Evolutionary conservation across 2,329 filamentous ascomycete species (phyloP).

Genomic region (Colletotrichum falcatum): DNA sequence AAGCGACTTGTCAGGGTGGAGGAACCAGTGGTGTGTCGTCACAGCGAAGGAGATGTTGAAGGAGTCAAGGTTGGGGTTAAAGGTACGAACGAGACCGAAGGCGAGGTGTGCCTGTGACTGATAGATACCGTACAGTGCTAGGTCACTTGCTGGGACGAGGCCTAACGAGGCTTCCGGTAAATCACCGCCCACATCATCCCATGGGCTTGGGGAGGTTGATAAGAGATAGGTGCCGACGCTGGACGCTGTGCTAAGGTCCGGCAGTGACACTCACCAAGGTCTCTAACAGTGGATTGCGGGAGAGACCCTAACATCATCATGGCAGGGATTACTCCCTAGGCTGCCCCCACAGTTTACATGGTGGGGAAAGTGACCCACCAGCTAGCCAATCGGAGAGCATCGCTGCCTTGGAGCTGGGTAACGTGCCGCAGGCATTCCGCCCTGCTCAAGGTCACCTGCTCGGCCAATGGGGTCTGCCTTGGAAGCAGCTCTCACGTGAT

Average conservation of each 20-base stretch:
- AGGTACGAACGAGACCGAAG: slow-evolving; percentile 32
- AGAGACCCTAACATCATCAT: slow-evolving; percentile 40
- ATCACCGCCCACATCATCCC: slow-evolving; percentile 39
- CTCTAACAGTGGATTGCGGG: slow-evolving; percentile 40
- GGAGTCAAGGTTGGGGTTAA: slow-evolving; percentile 26
- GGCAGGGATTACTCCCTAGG: slow-evolving; percentile 28
- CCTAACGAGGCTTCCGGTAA: slow-evolving; percentile 38
- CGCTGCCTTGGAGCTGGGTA: slow-evolving; percentile 28
- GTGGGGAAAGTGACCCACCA: not conserved
- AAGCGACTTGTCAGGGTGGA: slow-evolving; percentile 26
- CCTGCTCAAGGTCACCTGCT: slow-evolving; percentile 18
- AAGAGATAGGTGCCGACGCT: slow-evolving; percentile 39
- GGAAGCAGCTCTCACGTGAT: slow-evolving; percentile 2
- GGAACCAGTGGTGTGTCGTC: slow-evolving; percentile 33
- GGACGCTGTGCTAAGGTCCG: slow-evolving; percentile 13
- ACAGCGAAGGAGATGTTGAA: slow-evolving; percentile 28
- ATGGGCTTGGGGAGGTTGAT: slow-evolving; percentile 30
- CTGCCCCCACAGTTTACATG: slow-evolving; percentile 21
- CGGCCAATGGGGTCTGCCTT: not conserved
- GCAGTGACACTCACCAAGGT: not conserved
- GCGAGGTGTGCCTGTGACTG: slow-evolving; percentile 37
- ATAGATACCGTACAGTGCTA: slow-evolving; percentile 37
- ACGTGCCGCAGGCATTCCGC: slow-evolving; percentile 33
- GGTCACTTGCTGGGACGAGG: slow-evolving; percentile 29
- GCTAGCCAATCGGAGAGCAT: slow-evolving; percentile 28